Percentiles rank a stretch among this genome's conserved stretches.
These are phyloP conservation scores for Xanthoceras sorbifolium DNA, from an alignment of 345 rosid genomes.

Conservation along the genomic window DNA sequence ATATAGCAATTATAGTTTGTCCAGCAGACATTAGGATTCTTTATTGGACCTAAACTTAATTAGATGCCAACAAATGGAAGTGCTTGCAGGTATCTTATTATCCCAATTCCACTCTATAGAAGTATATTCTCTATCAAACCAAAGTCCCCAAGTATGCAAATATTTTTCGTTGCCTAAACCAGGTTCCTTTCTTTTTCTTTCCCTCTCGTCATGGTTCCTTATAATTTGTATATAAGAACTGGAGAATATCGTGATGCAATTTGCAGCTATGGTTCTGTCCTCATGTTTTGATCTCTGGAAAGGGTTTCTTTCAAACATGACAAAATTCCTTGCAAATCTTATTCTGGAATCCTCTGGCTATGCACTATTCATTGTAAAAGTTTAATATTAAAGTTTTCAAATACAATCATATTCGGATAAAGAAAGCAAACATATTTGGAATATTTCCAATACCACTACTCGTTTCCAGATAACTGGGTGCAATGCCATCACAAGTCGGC, in stretches of 20 bases:
- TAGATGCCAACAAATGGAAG: neutral
- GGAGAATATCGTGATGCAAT: neutral
- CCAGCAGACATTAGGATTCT: neutral
- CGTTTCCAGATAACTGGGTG: neutral
- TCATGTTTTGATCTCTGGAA: neutral
- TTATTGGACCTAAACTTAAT: neutral
- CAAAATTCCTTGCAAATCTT: slow-evolving; percentile 3
- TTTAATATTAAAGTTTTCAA: neutral
- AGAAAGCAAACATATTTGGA: neutral
- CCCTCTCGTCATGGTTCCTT: neutral
- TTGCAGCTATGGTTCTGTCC: neutral
- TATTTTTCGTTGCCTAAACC: neutral
- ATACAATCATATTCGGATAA: neutral
- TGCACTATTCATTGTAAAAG: neutral
- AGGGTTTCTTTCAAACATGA: neutral
- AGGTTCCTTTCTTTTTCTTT: neutral
- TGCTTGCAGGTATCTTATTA: neutral
- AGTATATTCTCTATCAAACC: neutral
- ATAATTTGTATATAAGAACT: neutral
- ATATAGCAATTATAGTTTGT: neutral
- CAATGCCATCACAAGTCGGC: neutral
- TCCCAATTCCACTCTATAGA: neutral
- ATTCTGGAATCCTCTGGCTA: neutral
- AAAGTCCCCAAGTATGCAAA: neutral
- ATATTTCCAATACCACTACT: neutral